These are phyloP conservation scores for Oenanthe sinensis DNA, from an alignment of 129 eudicot species.

Conservation along the genomic window DNA sequence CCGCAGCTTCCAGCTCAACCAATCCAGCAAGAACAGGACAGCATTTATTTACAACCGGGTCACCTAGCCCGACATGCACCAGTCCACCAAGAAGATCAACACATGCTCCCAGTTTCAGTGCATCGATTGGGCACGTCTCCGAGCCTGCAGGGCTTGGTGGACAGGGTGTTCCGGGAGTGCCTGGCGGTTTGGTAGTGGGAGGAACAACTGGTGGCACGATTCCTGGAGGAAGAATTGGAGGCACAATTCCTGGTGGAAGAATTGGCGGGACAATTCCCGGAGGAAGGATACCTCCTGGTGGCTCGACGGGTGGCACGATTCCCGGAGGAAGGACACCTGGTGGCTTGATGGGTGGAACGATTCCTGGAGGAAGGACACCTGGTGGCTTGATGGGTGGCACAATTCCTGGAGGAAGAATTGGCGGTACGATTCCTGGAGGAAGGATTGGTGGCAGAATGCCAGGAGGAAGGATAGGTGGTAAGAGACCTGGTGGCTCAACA, in stretches of 20 bases:
- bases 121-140: conserved; percentile 53
- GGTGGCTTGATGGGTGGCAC: background rate
- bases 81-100: conserved; percentile 89
- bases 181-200: conserved; percentile 15
- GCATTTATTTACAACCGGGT: conserved; percentile 59
- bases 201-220: conserved; percentile 8
- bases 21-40: conserved; percentile 69
- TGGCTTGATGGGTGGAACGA: conserved; percentile 35
- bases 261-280: background rate
- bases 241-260: no score
- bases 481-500: conserved; percentile 9
- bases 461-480: conserved; percentile 11
- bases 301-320: background rate
- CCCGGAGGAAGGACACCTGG: conserved; percentile 7
- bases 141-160: conserved; percentile 35
- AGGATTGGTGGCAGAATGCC: conserved; percentile 10
- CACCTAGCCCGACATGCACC: conserved; percentile 68
- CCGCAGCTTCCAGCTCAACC: conserved; percentile 84
- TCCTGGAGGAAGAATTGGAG: background rate
- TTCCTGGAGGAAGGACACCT: conserved; percentile 24
- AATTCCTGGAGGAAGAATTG: conserved; percentile 4
- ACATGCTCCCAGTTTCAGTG: conserved; percentile 79
- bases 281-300: background rate
- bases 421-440: background rate
- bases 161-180: conserved; percentile 15